A percentile compares a stretch with the other conserved stretches of the same genome.
phyloP scores from a whole-genome alignment of 257 asterid species.

The Solanum pennellii region DNA sequence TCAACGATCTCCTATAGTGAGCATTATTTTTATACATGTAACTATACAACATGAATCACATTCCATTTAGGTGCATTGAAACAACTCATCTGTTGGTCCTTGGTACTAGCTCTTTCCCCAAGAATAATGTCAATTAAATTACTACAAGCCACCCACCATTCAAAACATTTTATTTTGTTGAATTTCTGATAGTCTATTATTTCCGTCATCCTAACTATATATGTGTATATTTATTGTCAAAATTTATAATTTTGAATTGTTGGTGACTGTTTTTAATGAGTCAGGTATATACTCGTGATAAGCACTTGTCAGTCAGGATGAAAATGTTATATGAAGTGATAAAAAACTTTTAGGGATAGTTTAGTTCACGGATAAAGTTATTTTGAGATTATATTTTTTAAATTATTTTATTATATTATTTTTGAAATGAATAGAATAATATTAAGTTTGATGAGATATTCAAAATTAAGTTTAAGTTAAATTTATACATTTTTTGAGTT shows the following conservation, averaged over 20 bases:
- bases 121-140: background rate
- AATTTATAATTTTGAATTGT: background rate
- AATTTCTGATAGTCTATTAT: background rate
- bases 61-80: background rate
- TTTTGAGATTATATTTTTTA: background rate
- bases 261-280: background rate
- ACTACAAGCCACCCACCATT: background rate
- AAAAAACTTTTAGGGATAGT: background rate
- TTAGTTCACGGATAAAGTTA: background rate
- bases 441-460: background rate
- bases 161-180: background rate
- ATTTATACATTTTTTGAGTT: background rate
- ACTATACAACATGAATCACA: background rate
- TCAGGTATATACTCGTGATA: background rate
- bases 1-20: no score
- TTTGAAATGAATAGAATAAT: background rate
- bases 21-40: no score
- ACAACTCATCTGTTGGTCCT: background rate
- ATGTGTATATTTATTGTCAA: background rate
- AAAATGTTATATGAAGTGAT: background rate
- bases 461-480: background rate
- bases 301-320: background rate
- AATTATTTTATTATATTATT: background rate
- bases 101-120: background rate
- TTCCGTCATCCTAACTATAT: background rate